Conservation (phyloP, 2,329 filamentous ascomycete genomes). For the Fusarium verrucosum region DNA sequence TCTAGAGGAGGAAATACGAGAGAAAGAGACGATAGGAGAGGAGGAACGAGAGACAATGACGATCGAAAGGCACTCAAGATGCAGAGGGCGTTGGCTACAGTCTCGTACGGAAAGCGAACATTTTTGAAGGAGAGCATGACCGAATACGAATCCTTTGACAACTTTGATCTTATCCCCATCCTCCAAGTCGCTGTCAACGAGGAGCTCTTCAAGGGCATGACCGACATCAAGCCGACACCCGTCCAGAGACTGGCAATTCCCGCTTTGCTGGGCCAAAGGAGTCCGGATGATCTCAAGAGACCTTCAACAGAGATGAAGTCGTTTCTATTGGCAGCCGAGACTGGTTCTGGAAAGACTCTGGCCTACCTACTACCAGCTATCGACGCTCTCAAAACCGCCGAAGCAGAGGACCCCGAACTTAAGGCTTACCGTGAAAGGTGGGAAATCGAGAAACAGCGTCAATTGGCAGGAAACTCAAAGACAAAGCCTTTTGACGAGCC, state of each 20-base stretch:
- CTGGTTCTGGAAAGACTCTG: constrained; percentile 95
- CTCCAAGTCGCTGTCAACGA: constrained; percentile 75
- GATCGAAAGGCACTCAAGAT: constrained; percentile 86
- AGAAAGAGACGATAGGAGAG: constrained; percentile 48
- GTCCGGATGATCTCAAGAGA: constrained; percentile 39
- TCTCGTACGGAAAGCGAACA: constrained; percentile 76
- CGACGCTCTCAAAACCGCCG: constrained; percentile 83
- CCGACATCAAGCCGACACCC: constrained; percentile 82
- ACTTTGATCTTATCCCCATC: constrained; percentile 77
- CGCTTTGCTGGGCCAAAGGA: constrained; percentile 70
- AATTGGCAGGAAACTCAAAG: constrained; percentile 62
- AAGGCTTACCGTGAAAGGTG: constrained; percentile 65
- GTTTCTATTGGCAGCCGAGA: constrained; percentile 92
- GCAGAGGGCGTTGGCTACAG: constrained; percentile 79
- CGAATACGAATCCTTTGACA: constrained; percentile 79
- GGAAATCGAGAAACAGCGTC: constrained; percentile 65
- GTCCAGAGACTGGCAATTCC: constrained; percentile 92
- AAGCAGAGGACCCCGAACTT: constrained; percentile 67
- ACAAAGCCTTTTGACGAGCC: constrained; percentile 74
- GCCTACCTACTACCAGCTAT: constrained; percentile 88
- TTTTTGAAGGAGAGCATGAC: constrained; percentile 65
- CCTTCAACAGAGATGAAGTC: constrained; percentile 54
- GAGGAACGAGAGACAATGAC: constrained; percentile 48
- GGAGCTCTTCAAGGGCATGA: constrained; percentile 79
- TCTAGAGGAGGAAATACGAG: constrained; percentile 37